Evolutionary conservation across 805 yeast species (phyloP).

Genomic region (Dipodascopsis tothii): DNA sequence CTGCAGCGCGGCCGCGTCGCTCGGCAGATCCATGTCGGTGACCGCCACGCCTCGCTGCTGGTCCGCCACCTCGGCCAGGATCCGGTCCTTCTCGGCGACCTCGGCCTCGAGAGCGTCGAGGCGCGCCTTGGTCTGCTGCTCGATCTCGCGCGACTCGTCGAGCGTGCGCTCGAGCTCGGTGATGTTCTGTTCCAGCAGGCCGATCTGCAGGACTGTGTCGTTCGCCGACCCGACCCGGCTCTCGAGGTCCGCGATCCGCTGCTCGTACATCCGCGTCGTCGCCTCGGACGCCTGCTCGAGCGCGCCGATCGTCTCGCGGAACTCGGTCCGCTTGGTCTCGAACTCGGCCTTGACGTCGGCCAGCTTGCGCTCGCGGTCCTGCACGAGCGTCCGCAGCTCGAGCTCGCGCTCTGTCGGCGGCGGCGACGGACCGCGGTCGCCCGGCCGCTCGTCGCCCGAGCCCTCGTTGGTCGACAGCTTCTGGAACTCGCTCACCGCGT

Average conservation of each 20-base stretch:
- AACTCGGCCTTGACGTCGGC: constrained; percentile 25
- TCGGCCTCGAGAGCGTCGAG: constrained; percentile 15
- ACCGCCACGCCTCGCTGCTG: no score
- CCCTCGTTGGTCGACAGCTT: constrained; percentile 25
- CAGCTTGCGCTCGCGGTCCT: constrained; percentile 28
- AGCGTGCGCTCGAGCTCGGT: constrained; percentile 25
- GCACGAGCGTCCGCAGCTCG: constrained; percentile 26
- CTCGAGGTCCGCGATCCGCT: constrained; percentile 12
- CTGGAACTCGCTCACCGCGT: constrained; percentile 39
- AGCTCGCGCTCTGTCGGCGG: constrained; percentile 20
- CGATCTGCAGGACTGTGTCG: constrained; percentile 23
- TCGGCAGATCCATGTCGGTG: neutral
- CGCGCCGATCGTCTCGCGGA: constrained; percentile 28
- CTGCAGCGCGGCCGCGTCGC: neutral
- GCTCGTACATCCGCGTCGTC: constrained; percentile 17
- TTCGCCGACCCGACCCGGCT: constrained; percentile 21
- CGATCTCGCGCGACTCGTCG: constrained; percentile 24
- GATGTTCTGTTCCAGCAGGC: constrained; percentile 26
- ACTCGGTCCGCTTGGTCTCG: constrained; percentile 30
- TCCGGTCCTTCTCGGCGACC: constrained; percentile 21
- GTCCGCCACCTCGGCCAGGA: constrained; percentile 24
- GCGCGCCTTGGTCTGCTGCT: constrained; percentile 4
- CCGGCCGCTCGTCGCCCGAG: constrained; percentile 19
- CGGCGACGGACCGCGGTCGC: no score
- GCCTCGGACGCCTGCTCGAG: constrained; percentile 17